Conservation (phyloP, 192 early-diverging fungal species). For the Funneliformis geosporum region DNA sequence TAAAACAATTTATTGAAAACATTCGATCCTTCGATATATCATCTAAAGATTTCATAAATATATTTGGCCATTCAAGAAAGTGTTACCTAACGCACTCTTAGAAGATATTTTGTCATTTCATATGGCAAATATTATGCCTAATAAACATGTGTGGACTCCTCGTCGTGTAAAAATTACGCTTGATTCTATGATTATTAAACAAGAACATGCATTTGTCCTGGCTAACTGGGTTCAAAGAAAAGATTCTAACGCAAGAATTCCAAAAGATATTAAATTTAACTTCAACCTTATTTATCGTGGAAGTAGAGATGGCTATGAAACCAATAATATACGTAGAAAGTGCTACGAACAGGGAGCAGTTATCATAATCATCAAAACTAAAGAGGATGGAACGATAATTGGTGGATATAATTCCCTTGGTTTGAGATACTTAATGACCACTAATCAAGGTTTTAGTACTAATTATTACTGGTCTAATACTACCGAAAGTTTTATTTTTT, state of each 20-base stretch:
- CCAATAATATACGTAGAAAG: neutral
- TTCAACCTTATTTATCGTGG: neutral
- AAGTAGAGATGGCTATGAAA: neutral
- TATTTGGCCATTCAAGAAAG: too few relatives aligned
- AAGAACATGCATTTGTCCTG: too few relatives aligned
- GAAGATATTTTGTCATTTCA: neutral
- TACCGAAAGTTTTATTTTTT: too few relatives aligned
- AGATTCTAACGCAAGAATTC: neutral
- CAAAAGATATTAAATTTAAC: neutral
- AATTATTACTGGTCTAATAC: too few relatives aligned
- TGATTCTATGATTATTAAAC: too few relatives aligned
- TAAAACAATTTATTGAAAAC: neutral
- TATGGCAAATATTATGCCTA: too few relatives aligned
- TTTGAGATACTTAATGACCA: too few relatives aligned
- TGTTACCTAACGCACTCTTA: neutral
- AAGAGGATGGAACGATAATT: neutral
- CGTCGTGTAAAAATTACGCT: too few relatives aligned
- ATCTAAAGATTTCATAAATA: too few relatives aligned
- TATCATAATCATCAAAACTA: neutral
- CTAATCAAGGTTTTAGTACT: too few relatives aligned
- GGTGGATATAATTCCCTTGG: neutral
- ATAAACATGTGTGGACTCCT: too few relatives aligned
- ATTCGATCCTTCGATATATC: constrained; percentile 18
- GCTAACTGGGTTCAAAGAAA: neutral
- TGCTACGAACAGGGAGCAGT: neutral